These are phyloP conservation scores for Pezicula rhizophila DNA, from an alignment of 2,329 filamentous ascomycete genomes.

Conservation along the genomic window DNA sequence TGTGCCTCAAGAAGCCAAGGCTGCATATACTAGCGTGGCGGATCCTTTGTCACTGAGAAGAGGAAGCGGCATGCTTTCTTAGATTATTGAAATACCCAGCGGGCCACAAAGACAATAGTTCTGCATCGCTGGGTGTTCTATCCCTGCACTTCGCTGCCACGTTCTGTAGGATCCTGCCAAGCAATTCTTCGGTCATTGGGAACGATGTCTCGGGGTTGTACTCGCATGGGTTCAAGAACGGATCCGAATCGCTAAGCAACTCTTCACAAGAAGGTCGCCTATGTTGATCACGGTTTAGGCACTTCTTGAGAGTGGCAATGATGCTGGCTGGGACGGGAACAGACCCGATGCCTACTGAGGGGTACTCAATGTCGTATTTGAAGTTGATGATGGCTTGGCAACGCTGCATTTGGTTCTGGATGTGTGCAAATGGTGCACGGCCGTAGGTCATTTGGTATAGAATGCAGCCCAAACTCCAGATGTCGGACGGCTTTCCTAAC, in stretches of 20 bases:
- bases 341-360: slow-evolving; percentile 61
- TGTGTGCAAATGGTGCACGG: slow-evolving; percentile 90
- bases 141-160: slow-evolving; percentile 54
- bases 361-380: slow-evolving; percentile 67
- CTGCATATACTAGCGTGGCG: too few relatives aligned
- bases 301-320: slow-evolving; percentile 55
- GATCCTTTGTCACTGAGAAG: too few relatives aligned
- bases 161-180: slow-evolving; percentile 56
- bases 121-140: slow-evolving; percentile 51
- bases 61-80: slow-evolving; percentile 18
- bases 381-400: slow-evolving; percentile 84
- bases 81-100: slow-evolving; percentile 57
- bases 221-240: slow-evolving; percentile 59
- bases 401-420: slow-evolving; percentile 77
- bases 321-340: slow-evolving; percentile 52
- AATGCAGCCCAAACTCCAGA: slow-evolving; percentile 95
- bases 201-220: slow-evolving; percentile 42
- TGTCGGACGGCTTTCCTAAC: slow-evolving; percentile 88
- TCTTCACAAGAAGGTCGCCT: slow-evolving; percentile 59
- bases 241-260: slow-evolving; percentile 51
- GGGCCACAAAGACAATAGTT: slow-evolving; percentile 51
- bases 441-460: slow-evolving; percentile 98
- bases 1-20: too few relatives aligned
- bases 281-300: slow-evolving; percentile 56
- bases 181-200: slow-evolving; percentile 56